Base-by-base conservation (phyloP, 805 yeast species). In the Yarrowia divulgata region DNA sequence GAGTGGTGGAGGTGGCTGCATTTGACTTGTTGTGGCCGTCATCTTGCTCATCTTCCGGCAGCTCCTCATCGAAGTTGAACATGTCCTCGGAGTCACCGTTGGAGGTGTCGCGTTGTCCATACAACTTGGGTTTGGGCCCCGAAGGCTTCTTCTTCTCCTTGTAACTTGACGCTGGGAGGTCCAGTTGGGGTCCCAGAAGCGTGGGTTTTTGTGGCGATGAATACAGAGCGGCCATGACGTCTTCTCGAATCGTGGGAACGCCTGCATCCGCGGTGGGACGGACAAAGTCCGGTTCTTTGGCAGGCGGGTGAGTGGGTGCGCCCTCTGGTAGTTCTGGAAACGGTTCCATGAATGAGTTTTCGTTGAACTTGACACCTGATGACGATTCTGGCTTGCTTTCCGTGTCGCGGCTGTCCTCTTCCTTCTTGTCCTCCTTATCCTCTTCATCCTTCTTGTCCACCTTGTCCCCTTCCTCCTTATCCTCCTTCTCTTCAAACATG, bases 31-130 rank as follows among this genome's bases (percentile, higher is more conserved):
- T 3, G 9, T 45, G 32, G 19, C 19, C 39, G 2, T 23, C 37
- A 8, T 23, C 48, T 3, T 55, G 46, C 8, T 46, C 67, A 10
- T 67, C 68, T 12, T 69, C 55, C 1, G 64, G 71, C 5, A 71
- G 69, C 43, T 73, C 57, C 40, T 73, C 74, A 67, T 73, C 74
- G 35, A 73, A 73, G 58, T 73, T 72, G 63, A 73, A 73, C 55
- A 73, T 60, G 18, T 69, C 69, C n/a, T 71, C 72, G 8, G 71
- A 69, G 43, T 60, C 71, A 8, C 55, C 64, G 10, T 45, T 55
- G 8, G 69, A 69, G 12, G 19, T 35, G 18, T 37, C 69, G 13
- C 18, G 57, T 9, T 54, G 60, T 8, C 66, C 66, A 32, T 60
- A 60, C n/a, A 60, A 34, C 37, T 35, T 43, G 18, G 66, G 66